Evolutionary conservation across 2,329 filamentous ascomycete species (phyloP).

Genomic region (Fusarium tupiense): DNA sequence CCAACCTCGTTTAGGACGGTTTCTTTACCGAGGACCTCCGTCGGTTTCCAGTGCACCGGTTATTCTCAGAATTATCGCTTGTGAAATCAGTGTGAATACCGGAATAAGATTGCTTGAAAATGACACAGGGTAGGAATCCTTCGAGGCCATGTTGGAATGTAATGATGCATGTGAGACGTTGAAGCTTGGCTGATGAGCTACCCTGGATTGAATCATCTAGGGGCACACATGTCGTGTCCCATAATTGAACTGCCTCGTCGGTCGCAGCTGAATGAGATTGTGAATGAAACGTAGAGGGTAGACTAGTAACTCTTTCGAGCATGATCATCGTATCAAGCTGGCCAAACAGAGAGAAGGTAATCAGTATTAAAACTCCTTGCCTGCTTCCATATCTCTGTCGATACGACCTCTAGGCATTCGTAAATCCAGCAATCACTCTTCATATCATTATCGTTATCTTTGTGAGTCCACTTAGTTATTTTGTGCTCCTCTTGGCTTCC

Average conservation of each 20-base stretch:
- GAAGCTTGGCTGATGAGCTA: background rate
- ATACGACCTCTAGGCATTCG: background rate
- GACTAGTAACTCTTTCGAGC: background rate
- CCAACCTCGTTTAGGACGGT: background rate
- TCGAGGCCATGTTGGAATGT: too few species aligned
- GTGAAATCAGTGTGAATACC: background rate
- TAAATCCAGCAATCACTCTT: background rate
- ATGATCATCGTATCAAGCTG: background rate
- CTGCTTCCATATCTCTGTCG: background rate
- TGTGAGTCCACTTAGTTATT: background rate
- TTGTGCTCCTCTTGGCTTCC: background rate
- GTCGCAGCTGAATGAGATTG: background rate
- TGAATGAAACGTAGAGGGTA: background rate
- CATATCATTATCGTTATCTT: background rate
- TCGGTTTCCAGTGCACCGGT: background rate
- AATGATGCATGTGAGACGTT: background rate
- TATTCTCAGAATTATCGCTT: too few species aligned
- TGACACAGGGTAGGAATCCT: background rate
- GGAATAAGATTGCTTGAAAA: too few species aligned
- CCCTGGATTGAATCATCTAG: background rate
- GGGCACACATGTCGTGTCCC: background rate
- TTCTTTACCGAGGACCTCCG: background rate
- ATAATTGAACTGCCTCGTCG: background rate
- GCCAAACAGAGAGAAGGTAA: background rate
- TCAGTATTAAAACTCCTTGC: background rate